These are phyloP conservation scores for Chytridium lagenaria DNA, from an alignment of 371 early-diverging fungal species.

Conservation along the genomic window DNA sequence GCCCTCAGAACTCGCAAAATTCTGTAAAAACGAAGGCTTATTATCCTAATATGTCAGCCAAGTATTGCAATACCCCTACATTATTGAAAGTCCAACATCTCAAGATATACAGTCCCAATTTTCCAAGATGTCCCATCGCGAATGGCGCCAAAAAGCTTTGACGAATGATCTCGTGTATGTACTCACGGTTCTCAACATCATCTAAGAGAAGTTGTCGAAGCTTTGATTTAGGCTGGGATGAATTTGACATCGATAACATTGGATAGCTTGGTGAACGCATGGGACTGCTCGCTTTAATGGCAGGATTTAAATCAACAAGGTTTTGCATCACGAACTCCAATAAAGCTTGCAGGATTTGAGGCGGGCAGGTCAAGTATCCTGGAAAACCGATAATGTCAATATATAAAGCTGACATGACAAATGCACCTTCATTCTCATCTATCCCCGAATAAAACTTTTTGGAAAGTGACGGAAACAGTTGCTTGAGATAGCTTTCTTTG, in stretches of 20 bases:
- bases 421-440: neutral
- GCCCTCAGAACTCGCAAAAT: neutral
- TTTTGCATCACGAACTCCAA: conserved; percentile 63
- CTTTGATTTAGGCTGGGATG: conserved; percentile 64
- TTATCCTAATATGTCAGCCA: conserved; percentile 56
- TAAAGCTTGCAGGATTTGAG: conserved; percentile 69
- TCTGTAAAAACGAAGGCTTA: conserved; percentile 64
- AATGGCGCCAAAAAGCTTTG: conserved; percentile 71
- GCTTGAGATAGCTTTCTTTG: neutral
- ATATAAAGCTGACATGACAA: no score
- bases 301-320: conserved; percentile 39
- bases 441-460: conserved; percentile 1
- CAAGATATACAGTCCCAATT: conserved; percentile 74
- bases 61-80: no score
- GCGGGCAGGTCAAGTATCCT: no score
- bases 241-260: no score
- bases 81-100: conserved; percentile 73
- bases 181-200: conserved; percentile 70
- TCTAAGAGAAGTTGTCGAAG: conserved; percentile 57
- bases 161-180: conserved; percentile 77
- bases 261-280: no score
- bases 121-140: conserved; percentile 67
- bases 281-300: no score
- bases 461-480: neutral
- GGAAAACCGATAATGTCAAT: no score